Evolutionary conservation across 2,329 filamentous ascomycete species (phyloP).

Genomic region (Colletotrichum sp.): DNA sequence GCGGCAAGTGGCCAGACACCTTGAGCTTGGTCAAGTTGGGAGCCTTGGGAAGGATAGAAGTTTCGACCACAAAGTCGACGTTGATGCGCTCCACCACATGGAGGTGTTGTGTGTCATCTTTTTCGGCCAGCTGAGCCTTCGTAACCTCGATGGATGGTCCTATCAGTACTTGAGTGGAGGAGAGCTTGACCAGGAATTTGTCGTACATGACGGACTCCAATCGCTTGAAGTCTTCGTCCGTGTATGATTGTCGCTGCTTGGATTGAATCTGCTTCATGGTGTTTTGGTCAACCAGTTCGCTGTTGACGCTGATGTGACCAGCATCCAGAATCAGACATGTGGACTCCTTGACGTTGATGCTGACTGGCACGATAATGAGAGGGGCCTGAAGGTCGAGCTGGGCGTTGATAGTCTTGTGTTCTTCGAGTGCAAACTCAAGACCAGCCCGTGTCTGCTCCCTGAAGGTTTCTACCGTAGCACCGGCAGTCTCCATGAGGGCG

Average conservation of each 20-base stretch:
- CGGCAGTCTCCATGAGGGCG: conserved; percentile 92
- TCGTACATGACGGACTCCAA: conserved; percentile 97
- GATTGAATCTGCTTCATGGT: conserved; percentile 88
- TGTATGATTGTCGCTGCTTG: conserved; percentile 87
- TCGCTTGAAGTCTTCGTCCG: conserved; percentile 84
- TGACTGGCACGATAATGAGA: conserved; percentile 94
- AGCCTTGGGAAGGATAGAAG: conserved; percentile 95
- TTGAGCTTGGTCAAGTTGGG: conserved; percentile 91
- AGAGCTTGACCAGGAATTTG: conserved; percentile 89
- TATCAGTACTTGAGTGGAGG: conserved; percentile 94
- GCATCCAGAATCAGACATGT: conserved; percentile 95
- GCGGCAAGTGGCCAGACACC: conserved; percentile 88
- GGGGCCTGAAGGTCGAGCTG: conserved; percentile 95
- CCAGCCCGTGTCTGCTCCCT: conserved; percentile 95
- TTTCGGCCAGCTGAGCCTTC: conserved; percentile 76
- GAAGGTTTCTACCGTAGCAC: conserved; percentile 92
- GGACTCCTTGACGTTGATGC: conserved; percentile 78
- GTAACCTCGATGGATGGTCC: conserved; percentile 92
- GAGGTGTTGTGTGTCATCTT: conserved; percentile 71
- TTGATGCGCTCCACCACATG: conserved; percentile 98
- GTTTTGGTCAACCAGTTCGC: conserved; percentile 90
- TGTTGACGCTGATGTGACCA: conserved; percentile 92
- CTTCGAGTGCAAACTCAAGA: conserved; percentile 93
- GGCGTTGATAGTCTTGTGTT: conserved; percentile 97
- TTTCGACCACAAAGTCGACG: conserved; percentile 94